Evolutionary conservation across 2,329 filamentous ascomycete genomes (phyloP), one percentile per base, ranked within the genome.

Genomic region (Penicillium brevicompactum): DNA sequence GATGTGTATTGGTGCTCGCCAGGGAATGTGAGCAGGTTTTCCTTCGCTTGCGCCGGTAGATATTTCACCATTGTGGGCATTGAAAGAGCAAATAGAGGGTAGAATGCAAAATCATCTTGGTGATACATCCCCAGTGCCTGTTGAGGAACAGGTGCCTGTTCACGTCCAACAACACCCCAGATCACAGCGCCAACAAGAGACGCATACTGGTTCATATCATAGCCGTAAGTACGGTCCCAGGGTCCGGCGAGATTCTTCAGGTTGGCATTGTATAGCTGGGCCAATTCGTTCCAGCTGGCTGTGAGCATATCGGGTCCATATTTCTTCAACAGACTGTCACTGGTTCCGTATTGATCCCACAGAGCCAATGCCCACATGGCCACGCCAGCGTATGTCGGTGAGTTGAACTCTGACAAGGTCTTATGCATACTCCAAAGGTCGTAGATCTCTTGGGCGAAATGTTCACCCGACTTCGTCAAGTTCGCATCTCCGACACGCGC

Each of bases 191-290:
- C 80, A 67, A 87, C 79, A 46, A 87, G 76, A 49, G 81, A 81
- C 4, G 86, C 67, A 61, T 87, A 87, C 6, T 78, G 73, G 51
- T 84, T 86, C 84, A 87, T 86, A 56, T 87, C 84, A 54, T 81
- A 87, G 0, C 84, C 84, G 58, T 87, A 87, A 0, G 80, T 75
- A 0, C 85, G 79, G 67, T 87, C 85, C 85, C 85, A 87, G 0
- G 85, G 85, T 0, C 85, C 85, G 2, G 84, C 84, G 46, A 87
- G 77, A 57, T 87, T 87, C 59, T 78, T 81, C 70, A 87, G 68
- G 2, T 79, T 76, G 1, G 84, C 80, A 50, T 87, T 82, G 75
- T 84, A 87, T 1, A 87, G 75, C 44, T 79, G 61, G 0, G 76
- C 75, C 1, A 83, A 74, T 3, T 77, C 74, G 4, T 77, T 71